Evolutionary conservation across 345 rosid species (phyloP).

Genomic region (Aquilaria malaccensis): DNA sequence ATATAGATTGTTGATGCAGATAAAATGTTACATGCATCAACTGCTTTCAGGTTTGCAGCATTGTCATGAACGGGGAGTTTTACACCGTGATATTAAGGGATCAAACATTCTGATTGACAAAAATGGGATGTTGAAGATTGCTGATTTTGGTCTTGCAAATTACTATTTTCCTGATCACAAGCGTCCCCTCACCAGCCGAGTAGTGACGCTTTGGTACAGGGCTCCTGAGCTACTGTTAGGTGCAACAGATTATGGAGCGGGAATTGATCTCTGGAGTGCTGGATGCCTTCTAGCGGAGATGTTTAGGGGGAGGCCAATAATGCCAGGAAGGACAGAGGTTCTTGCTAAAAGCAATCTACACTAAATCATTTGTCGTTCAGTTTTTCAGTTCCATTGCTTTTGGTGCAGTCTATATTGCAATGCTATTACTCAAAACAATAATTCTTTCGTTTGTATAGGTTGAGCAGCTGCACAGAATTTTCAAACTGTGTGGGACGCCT

Average conservation of each 20-base stretch:
- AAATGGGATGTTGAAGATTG: conserved; percentile 47
- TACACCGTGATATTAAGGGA: conserved; percentile 57
- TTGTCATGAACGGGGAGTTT: conserved; percentile 51
- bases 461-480: conserved; percentile 84
- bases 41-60: conserved; percentile 59
- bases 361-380: neutral
- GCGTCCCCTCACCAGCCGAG: conserved; percentile 49
- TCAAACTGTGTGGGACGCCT: conserved; percentile 84
- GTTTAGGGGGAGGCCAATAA: conserved; percentile 41
- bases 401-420: neutral
- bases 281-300: conserved; percentile 70
- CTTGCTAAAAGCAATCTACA: neutral
- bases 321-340: conserved; percentile 68
- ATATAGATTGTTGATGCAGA: conserved; percentile 26
- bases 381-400: neutral
- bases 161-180: conserved; percentile 24
- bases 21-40: conserved; percentile 52
- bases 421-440: conserved; percentile 5
- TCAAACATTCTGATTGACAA: conserved; percentile 54
- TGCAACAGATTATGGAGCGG: conserved; percentile 44
- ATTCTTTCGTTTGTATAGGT: conserved; percentile 33
- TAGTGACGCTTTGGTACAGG: conserved; percentile 63
- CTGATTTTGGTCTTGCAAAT: conserved; percentile 63
- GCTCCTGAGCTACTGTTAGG: conserved; percentile 62
- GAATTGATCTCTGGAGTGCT: conserved; percentile 67